Evolutionary conservation across 257 asterid genomes (phyloP).

Genomic region (Solanum peruvianum): DNA sequence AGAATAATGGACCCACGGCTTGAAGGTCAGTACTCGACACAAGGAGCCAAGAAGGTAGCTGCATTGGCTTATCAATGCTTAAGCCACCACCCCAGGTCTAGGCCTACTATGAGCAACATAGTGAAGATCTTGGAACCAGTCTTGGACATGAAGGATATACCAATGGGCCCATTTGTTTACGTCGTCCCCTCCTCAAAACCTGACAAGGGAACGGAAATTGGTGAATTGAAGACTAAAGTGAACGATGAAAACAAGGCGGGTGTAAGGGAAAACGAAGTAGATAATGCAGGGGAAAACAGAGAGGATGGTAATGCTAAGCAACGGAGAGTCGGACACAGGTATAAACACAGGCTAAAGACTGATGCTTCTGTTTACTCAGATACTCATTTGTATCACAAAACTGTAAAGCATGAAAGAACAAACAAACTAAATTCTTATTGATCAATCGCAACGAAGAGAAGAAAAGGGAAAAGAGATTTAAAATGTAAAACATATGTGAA

Average conservation of each 20-base stretch:
- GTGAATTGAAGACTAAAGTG: neutral
- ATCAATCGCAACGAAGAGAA: neutral
- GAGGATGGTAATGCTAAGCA: neutral
- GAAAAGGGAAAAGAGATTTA: neutral
- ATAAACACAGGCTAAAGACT: slow-evolving; percentile 23
- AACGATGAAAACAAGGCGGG: neutral
- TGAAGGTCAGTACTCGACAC: slow-evolving; percentile 54
- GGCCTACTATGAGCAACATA: slow-evolving; percentile 60
- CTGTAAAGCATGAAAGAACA: slow-evolving; percentile 10
- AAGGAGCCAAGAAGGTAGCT: slow-evolving; percentile 66
- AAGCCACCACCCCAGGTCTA: slow-evolving; percentile 34
- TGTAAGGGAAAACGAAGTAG: neutral
- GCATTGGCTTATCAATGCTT: slow-evolving; percentile 57
- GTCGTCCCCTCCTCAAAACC: slow-evolving; percentile 20
- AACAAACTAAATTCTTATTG: neutral
- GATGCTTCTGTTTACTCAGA: slow-evolving; percentile 37
- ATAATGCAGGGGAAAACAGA: neutral
- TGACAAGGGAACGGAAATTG: neutral
- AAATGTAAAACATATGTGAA: neutral
- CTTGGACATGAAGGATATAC: slow-evolving; percentile 28
- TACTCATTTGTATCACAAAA: slow-evolving; percentile 20
- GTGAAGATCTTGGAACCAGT: slow-evolving; percentile 46
- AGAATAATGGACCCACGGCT: slow-evolving; percentile 56
- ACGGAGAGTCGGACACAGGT: slow-evolving; percentile 29
- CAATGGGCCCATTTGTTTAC: slow-evolving; percentile 42